A percentile compares a stretch with the other conserved stretches of the same genome.
Conservation (phyloP, 1,284 basidiomycete species). For the Rhodotorula sp. region DNA sequence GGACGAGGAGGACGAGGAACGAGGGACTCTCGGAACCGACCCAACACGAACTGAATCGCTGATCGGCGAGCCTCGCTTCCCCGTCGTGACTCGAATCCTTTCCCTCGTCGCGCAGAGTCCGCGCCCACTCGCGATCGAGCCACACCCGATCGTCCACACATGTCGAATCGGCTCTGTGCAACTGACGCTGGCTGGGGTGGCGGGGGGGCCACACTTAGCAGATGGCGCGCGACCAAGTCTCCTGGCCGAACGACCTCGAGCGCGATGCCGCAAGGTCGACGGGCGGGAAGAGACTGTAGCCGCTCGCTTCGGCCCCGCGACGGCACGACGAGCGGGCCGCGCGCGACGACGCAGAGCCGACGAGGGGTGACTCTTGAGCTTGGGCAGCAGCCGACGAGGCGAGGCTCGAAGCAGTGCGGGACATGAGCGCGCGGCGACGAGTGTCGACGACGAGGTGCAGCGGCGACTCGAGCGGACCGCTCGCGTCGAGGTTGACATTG, state of each 20-base stretch:
- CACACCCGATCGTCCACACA: neutral
- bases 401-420: constrained; percentile 13
- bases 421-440: constrained; percentile 3
- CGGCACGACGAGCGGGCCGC: constrained; percentile 3
- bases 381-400: constrained; percentile 6
- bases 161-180: constrained; percentile 3
- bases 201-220: constrained; percentile 3
- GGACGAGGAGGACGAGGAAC: neutral
- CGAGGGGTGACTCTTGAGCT: constrained; percentile 1
- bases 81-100: neutral
- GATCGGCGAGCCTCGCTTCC: neutral
- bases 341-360: neutral
- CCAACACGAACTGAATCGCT: constrained; percentile 27
- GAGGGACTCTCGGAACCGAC: neutral
- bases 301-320: constrained; percentile 7
- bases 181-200: constrained; percentile 1
- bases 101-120: neutral
- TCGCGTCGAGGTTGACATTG: constrained; percentile 35
- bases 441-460: constrained; percentile 7
- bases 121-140: neutral
- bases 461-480: constrained; percentile 37
- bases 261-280: constrained; percentile 16
- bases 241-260: constrained; percentile 24
- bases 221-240: constrained; percentile 19
- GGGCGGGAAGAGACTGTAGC: constrained; percentile 23